Conservation (phyloP, 106 monocot genomes). For the Acorus gramineus region DNA sequence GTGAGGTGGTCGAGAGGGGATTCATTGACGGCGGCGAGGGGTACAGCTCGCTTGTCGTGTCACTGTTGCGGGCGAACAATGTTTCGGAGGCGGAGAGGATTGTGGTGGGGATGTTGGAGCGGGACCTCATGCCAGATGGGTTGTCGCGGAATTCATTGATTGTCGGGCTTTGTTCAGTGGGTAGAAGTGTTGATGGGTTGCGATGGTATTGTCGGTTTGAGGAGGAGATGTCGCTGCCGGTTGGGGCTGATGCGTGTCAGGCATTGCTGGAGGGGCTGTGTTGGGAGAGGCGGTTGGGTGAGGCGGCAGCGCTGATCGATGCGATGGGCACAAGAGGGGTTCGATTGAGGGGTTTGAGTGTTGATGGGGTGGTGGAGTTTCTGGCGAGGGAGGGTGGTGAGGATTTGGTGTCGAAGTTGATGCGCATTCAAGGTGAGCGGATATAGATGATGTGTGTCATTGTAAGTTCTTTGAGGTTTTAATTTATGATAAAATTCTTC, state of each 20-base stretch:
- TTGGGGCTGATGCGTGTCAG: constrained; percentile 30
- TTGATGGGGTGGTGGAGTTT: constrained; percentile 16
- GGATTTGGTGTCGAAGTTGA: constrained; percentile 31
- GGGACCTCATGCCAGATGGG: constrained; percentile 29
- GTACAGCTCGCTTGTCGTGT: constrained; percentile 43
- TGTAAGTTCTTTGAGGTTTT: too few relatives aligned
- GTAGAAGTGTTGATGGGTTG: constrained; percentile 30
- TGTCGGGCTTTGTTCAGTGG: constrained; percentile 26
- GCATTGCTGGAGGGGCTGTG: constrained; percentile 29
- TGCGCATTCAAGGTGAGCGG: constrained; percentile 3
- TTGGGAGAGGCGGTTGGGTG: constrained; percentile 19
- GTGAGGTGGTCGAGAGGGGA: constrained; percentile 26
- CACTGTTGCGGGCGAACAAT: constrained; percentile 27
- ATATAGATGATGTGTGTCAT: too few relatives aligned
- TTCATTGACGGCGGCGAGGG: constrained; percentile 14
- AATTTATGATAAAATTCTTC: too few relatives aligned
- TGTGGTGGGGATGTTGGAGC: constrained; percentile 32
- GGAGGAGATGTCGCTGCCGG: constrained; percentile 26
- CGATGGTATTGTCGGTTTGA: constrained; percentile 13
- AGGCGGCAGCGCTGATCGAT: constrained; percentile 24
- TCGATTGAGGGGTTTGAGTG: constrained; percentile 5
- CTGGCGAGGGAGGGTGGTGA: constrained; percentile 29
- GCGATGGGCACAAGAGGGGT: constrained; percentile 23
- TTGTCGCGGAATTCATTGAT: constrained; percentile 34
- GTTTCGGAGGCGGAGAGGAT: constrained; percentile 30